phyloP scores from a whole-genome alignment of 140 eudicot genomes.

The Cichorium intybus region DNA sequence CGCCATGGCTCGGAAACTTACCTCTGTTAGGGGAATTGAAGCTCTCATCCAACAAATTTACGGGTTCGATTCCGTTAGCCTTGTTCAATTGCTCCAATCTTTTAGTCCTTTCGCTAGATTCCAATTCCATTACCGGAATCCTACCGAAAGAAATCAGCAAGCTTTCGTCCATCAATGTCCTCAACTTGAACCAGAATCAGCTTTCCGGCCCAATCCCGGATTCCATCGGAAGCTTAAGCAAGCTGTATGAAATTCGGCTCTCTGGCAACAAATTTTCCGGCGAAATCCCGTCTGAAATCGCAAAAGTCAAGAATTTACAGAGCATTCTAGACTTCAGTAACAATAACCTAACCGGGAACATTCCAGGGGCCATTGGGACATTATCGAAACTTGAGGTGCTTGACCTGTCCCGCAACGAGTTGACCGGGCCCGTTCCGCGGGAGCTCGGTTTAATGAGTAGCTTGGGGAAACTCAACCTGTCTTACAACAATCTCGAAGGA shows the following conservation, averaged over 20 bases:
- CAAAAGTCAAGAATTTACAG: constrained; percentile 74
- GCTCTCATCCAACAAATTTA: constrained; percentile 74
- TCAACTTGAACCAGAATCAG: constrained; percentile 59
- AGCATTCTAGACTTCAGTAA: constrained; percentile 74
- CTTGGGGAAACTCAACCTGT: constrained; percentile 69
- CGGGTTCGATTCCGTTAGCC: constrained; percentile 62
- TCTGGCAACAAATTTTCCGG: constrained; percentile 68
- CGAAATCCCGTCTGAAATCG: constrained; percentile 63
- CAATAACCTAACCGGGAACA: constrained; percentile 70
- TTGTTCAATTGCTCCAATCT: constrained; percentile 75
- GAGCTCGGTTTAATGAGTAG: constrained; percentile 78
- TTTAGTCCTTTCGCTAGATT: constrained; percentile 64
- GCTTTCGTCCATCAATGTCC: constrained; percentile 74
- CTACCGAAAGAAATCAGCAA: constrained; percentile 73
- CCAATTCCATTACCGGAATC: constrained; percentile 66
- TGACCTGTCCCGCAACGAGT: constrained; percentile 76
- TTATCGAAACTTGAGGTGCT: constrained; percentile 79
- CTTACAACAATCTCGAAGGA: constrained; percentile 77
- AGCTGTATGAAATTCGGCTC: constrained; percentile 73
- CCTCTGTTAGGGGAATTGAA: constrained; percentile 80
- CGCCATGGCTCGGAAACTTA: constrained; percentile 76
- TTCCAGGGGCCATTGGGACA: constrained; percentile 64
- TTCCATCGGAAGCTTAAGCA: constrained; percentile 65
- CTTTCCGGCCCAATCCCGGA: constrained; percentile 72
- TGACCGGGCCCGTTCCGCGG: constrained; percentile 66